phyloP scores from a whole-genome alignment of 2,329 filamentous ascomycete species.

The Zymoseptoria brevis region DNA sequence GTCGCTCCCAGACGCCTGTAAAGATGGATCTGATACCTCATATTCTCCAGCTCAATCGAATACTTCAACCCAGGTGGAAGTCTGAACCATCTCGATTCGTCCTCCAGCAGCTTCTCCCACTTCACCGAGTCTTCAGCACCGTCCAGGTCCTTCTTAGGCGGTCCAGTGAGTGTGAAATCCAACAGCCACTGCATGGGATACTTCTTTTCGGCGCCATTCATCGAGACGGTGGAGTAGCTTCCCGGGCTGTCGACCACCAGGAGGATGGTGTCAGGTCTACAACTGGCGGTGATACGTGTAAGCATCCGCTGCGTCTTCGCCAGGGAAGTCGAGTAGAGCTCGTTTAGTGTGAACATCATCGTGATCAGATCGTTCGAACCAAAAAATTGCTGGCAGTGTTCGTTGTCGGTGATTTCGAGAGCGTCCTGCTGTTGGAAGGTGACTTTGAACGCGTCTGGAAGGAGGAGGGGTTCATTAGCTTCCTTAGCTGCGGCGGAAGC shows the following conservation, averaged over 20 bases:
- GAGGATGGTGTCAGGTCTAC: slow-evolving; percentile 57
- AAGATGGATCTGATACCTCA: slow-evolving; percentile 88
- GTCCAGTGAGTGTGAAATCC: slow-evolving; percentile 63
- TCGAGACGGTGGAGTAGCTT: slow-evolving; percentile 74
- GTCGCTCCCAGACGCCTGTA: slow-evolving; percentile 43
- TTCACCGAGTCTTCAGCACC: slow-evolving; percentile 15
- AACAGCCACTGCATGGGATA: slow-evolving; percentile 95
- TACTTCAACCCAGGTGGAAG: slow-evolving; percentile 58
- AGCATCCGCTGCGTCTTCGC: slow-evolving; percentile 70
- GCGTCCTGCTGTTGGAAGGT: slow-evolving; percentile 46
- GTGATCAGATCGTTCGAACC: slow-evolving; percentile 53
- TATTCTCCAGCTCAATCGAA: slow-evolving; percentile 81
- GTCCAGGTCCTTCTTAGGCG: slow-evolving; percentile 8
- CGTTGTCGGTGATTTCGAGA: slow-evolving; percentile 34
- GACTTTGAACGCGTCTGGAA: slow-evolving; percentile 26
- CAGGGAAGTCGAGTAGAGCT: slow-evolving; percentile 75
- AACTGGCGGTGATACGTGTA: slow-evolving; percentile 53
- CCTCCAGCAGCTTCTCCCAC: slow-evolving; percentile 68
- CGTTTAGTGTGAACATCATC: slow-evolving; percentile 89
- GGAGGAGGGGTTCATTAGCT: slow-evolving; percentile 33
- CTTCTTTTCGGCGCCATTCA: slow-evolving; percentile 50
- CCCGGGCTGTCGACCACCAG: slow-evolving; percentile 90
- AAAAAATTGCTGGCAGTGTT: slow-evolving; percentile 28
- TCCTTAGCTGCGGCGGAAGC: slow-evolving; percentile 39
- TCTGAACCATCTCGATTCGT: slow-evolving; percentile 82